Conservation (phyloP, 768 basidiomycete species). For the Fomitopsis serialis region DNA sequence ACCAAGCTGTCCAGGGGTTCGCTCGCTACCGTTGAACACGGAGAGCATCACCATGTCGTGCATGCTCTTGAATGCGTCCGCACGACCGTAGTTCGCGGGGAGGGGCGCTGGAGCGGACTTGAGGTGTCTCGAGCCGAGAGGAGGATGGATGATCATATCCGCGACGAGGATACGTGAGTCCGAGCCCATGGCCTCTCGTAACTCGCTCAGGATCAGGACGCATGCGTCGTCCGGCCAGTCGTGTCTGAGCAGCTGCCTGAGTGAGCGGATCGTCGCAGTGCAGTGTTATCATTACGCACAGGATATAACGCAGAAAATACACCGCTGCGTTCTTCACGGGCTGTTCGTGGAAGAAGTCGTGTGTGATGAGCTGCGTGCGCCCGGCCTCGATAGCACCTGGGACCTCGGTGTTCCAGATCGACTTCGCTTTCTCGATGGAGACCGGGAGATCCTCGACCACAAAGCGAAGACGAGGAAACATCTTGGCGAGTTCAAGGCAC, state of each 20-base stretch:
- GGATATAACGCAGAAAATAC: conserved; percentile 8
- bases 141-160: conserved; percentile 1
- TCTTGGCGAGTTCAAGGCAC: conserved; percentile 11
- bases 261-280: background rate
- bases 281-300: background rate
- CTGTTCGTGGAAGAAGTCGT: conserved; percentile 13
- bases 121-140: background rate
- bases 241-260: conserved; percentile 1
- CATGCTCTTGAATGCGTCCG: background rate
- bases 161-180: conserved; percentile 4
- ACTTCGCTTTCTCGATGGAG: conserved; percentile 8
- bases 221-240: conserved; percentile 10
- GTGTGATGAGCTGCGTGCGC: conserved; percentile 2
- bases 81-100: conserved; percentile 9
- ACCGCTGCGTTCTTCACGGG: conserved; percentile 10
- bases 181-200: conserved; percentile 1
- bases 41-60: conserved; percentile 10
- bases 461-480: conserved; percentile 11
- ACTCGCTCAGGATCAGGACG: conserved; percentile 1
- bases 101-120: conserved; percentile 6
- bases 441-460: conserved; percentile 16
- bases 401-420: conserved; percentile 5
- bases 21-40: conserved; percentile 8
- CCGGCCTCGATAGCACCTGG: conserved; percentile 1
- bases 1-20: conserved; percentile 3